A percentile compares a stretch with the other conserved stretches of the same genome.
Conservation (phyloP, 257 asterid species). For the Ocimum tenuiflorum region DNA sequence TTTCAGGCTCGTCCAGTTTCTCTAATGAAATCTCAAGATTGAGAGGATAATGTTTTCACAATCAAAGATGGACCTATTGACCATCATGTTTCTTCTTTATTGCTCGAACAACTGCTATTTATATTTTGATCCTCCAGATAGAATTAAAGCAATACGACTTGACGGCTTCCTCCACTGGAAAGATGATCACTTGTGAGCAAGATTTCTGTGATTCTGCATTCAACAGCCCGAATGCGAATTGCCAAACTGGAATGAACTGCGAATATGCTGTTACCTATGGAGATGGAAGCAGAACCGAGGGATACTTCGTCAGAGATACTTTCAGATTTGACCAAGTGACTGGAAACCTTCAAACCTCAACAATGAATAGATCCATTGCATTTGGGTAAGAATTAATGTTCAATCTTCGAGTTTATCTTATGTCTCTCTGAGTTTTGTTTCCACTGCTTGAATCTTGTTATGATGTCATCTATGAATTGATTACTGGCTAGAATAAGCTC, state of each 20-base stretch:
- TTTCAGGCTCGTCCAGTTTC: too few relatives aligned
- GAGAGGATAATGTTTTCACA: too few relatives aligned
- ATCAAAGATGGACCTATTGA: too few relatives aligned
- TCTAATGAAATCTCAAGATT: too few relatives aligned
- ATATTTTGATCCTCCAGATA: conserved; percentile 44
- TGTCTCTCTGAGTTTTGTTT: too few relatives aligned
- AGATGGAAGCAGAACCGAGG: conserved; percentile 85
- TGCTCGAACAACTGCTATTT: not conserved
- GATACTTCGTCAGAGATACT: conserved; percentile 69
- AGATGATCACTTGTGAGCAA: conserved; percentile 57
- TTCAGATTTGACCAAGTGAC: conserved; percentile 66
- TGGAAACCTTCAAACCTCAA: conserved; percentile 63
- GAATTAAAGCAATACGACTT: conserved; percentile 65
- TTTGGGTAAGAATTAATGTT: conserved; percentile 99
- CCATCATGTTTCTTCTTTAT: too few relatives aligned
- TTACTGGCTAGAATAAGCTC: too few relatives aligned
- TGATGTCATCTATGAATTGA: too few relatives aligned
- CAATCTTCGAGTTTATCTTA: not conserved
- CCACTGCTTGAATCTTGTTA: too few relatives aligned
- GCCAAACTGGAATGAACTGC: conserved; percentile 67
- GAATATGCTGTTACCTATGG: conserved; percentile 79
- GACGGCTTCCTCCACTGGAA: conserved; percentile 67
- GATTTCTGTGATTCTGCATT: conserved; percentile 61
- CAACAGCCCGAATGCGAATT: conserved; percentile 43
- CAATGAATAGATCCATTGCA: conserved; percentile 72